A percentile compares a stretch with the other conserved stretches of the same genome.
phyloP scores from a whole-genome alignment of 108 stramenopile genomes.

The Mediolabrus comicus region DNA sequence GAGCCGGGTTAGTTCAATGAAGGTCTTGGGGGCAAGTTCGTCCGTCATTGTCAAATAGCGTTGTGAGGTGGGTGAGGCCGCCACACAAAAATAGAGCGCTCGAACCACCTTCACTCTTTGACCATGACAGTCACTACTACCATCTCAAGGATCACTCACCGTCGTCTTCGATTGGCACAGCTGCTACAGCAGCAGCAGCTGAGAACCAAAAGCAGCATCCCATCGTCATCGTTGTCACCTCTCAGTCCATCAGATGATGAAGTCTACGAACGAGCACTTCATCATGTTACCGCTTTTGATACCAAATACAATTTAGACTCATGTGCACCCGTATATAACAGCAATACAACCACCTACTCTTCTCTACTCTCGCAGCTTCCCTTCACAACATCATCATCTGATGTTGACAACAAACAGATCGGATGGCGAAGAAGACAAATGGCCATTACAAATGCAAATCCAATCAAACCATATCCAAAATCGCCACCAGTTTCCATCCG shows the following conservation, averaged over 20 bases:
- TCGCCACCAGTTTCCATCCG: constrained; percentile 12
- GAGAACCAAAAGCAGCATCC: constrained; percentile 13
- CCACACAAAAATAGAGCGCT: no score
- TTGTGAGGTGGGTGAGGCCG: no score
- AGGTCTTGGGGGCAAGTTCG: constrained; percentile 24
- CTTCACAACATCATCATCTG: neutral
- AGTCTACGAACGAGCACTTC: constrained; percentile 21
- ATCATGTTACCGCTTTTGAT: constrained; percentile 26
- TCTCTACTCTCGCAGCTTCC: neutral
- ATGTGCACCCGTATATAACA: neutral
- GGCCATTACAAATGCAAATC: constrained; percentile 1
- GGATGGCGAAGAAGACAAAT: constrained; percentile 25
- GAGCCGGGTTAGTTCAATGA: constrained; percentile 41
- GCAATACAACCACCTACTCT: neutral
- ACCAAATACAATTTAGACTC: constrained; percentile 1
- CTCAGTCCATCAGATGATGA: neutral
- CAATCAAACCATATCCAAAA: constrained; percentile 13
- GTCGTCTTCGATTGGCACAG: no score
- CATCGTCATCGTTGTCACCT: neutral
- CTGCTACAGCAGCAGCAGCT: neutral
- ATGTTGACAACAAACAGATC: neutral
- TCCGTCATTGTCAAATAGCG: constrained; percentile 13
- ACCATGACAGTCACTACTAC: neutral
- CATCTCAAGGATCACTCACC: neutral
- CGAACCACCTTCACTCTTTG: no score